Conservation (phyloP, 2,329 filamentous ascomycete genomes). For the Cryphonectria radicalis region DNA sequence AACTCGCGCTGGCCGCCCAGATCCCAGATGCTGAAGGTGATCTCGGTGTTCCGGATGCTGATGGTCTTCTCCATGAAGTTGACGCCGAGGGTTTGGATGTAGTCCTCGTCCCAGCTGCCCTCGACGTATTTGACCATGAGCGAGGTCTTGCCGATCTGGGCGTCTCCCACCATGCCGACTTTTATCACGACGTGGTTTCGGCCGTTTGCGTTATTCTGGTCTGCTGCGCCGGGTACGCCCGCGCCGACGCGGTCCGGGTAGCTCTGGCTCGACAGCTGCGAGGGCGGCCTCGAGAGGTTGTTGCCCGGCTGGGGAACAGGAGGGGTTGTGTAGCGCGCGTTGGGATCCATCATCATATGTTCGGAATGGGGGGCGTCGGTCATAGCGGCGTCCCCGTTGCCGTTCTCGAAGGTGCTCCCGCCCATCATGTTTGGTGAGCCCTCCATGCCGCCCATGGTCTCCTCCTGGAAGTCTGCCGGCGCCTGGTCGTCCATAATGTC, state of each 20-base stretch:
- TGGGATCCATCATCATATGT: constrained; percentile 46
- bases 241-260: constrained; percentile 51
- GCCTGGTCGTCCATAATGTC: constrained; percentile 55
- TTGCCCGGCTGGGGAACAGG: constrained; percentile 44
- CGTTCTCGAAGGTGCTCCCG: constrained; percentile 41
- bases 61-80: constrained; percentile 99
- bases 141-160: constrained; percentile 98
- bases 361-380: constrained; percentile 38
- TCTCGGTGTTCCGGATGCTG: constrained; percentile 98
- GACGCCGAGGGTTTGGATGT: constrained; percentile 97
- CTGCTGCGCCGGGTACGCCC: constrained; percentile 35
- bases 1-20: constrained; percentile 97
- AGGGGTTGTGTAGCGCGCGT: constrained; percentile 51
- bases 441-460: constrained; percentile 55
- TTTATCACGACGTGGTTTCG: constrained; percentile 91
- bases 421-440: constrained; percentile 47
- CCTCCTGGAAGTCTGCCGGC: constrained; percentile 49
- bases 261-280: constrained; percentile 53
- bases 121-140: constrained; percentile 99
- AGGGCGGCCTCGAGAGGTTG: constrained; percentile 58
- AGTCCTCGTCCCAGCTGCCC: constrained; percentile 99
- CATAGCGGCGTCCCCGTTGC: constrained; percentile 48
- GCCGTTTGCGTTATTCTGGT: constrained; percentile 45
- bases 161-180: constrained; percentile 98
- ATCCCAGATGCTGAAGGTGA: constrained; percentile 99